phyloP scores from a whole-genome alignment of 2,329 filamentous ascomycete genomes.

The Fonsecaea monophora region DNA sequence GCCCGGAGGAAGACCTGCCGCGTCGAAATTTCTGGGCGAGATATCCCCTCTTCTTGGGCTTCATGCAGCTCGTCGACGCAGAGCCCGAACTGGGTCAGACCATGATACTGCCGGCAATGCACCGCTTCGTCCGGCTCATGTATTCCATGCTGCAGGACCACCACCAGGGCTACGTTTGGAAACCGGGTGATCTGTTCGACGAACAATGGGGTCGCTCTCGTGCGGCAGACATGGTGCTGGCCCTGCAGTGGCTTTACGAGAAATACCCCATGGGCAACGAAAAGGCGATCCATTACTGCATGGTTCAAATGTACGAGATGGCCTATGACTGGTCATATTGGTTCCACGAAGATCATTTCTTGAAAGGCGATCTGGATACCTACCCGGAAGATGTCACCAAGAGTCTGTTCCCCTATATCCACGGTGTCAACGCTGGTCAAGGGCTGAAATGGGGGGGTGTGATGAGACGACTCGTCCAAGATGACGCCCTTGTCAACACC shows the following conservation, averaged over 20 bases:
- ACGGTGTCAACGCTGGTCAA: constrained; percentile 58
- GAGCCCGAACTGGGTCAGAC: constrained; percentile 58
- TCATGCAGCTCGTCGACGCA: constrained; percentile 55
- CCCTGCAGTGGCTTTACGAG: constrained; percentile 59
- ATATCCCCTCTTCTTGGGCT: constrained; percentile 58
- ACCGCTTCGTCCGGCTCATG: constrained; percentile 58
- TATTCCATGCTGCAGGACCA: constrained; percentile 63
- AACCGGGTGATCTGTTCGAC: constrained; percentile 53
- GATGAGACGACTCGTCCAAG: constrained; percentile 54
- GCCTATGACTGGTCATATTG: constrained; percentile 52
- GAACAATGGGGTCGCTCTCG: constrained; percentile 50
- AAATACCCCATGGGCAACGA: constrained; percentile 49
- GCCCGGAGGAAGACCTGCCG: constrained; percentile 55
- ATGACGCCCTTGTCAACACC: constrained; percentile 51
- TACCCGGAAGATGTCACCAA: constrained; percentile 44
- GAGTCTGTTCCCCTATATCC: constrained; percentile 50
- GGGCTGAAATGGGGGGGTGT: constrained; percentile 56
- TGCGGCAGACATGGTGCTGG: constrained; percentile 54
- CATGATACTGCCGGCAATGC: constrained; percentile 58
- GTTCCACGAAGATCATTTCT: constrained; percentile 48
- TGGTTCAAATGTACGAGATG: constrained; percentile 52
- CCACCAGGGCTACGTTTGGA: constrained; percentile 58
- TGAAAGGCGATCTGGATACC: constrained; percentile 47
- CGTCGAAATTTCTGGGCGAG: constrained; percentile 62
- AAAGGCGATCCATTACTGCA: constrained; percentile 50